These are phyloP conservation scores for Syzygium syzygioides DNA, from an alignment of 441 rosid genomes.

Conservation along the genomic window DNA sequence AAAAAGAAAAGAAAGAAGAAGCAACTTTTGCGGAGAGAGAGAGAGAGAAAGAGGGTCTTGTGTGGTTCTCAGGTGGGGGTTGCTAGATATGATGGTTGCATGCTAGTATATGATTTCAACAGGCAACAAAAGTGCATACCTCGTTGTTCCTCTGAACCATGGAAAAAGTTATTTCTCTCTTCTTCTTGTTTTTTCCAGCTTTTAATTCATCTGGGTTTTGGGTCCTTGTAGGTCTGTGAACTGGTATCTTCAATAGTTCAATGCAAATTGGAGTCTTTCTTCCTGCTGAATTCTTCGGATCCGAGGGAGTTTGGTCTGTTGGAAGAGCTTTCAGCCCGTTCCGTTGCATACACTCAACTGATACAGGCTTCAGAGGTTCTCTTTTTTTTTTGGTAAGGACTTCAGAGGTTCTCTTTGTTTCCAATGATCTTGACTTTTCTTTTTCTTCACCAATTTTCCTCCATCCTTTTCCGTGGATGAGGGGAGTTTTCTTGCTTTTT, in stretches of 20 bases:
- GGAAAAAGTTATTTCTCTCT: not conserved
- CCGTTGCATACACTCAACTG: constrained; percentile 48
- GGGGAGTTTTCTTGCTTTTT: not conserved
- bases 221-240: constrained; percentile 13
- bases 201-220: constrained; percentile 3
- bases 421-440: constrained; percentile 12
- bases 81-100: constrained; percentile 19
- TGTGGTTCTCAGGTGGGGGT: constrained; percentile 62
- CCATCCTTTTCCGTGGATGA: not conserved
- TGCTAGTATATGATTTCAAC: constrained; percentile 26
- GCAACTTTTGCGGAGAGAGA: constrained; percentile 19
- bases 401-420: constrained; percentile 39
- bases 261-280: not conserved
- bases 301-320: constrained; percentile 21
- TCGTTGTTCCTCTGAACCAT: constrained; percentile 20
- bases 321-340: constrained; percentile 29
- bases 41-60: not conserved
- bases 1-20: constrained; percentile 15
- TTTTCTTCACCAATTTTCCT: constrained; percentile 1
- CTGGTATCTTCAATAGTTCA: not conserved
- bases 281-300: constrained; percentile 29
- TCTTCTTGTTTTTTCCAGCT: constrained; percentile 1
- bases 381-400: not conserved
- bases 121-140: constrained; percentile 25
- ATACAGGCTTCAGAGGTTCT: constrained; percentile 45